Percentiles rank a stretch among this genome's conserved stretches.
Conservation (phyloP, 257 asterid genomes). For the Solanum clarkiae region DNA sequence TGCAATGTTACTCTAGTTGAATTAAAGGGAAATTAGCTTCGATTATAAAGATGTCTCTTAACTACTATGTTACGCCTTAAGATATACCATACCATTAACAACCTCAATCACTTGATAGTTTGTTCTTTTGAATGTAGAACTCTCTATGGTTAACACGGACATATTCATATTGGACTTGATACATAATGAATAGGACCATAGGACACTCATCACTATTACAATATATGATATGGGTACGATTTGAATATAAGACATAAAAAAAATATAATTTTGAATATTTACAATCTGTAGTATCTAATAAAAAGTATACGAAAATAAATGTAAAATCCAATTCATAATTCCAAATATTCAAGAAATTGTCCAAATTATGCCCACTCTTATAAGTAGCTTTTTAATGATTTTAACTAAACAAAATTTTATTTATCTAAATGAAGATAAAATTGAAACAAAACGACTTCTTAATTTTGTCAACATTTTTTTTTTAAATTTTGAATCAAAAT, state of each 20-base stretch:
- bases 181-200: not conserved
- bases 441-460: too few relatives aligned
- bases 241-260: not conserved
- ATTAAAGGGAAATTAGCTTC: not conserved
- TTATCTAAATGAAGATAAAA: too few relatives aligned
- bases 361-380: too few relatives aligned
- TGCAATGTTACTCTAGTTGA: too few relatives aligned
- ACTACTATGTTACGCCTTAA: not conserved
- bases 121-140: too few relatives aligned
- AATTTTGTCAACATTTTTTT: too few relatives aligned
- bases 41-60: not conserved
- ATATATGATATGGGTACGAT: not conserved
- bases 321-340: not conserved
- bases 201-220: not conserved
- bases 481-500: too few relatives aligned
- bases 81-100: too few relatives aligned
- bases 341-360: not conserved
- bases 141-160: not conserved
- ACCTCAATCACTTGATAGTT: not conserved
- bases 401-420: too few relatives aligned
- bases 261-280: not conserved
- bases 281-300: too few relatives aligned
- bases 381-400: too few relatives aligned
- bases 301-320: too few relatives aligned
- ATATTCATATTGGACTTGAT: not conserved